Conservation (phyloP, 768 basidiomycete species). For the Boletus vinaceobasis region DNA sequence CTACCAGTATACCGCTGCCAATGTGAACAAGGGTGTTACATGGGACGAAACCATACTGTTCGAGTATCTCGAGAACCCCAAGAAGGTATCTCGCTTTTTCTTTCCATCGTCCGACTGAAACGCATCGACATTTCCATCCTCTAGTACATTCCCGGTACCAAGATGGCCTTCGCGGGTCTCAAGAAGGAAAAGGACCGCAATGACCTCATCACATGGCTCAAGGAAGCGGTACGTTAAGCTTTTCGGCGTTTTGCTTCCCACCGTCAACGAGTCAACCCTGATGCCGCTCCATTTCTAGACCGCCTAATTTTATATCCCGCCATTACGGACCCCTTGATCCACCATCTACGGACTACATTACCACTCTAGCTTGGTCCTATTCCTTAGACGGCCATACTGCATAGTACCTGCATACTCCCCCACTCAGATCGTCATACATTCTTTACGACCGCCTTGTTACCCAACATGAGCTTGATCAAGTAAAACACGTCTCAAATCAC, state of each 20-base stretch:
- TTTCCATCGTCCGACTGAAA: not conserved
- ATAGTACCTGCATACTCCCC: conserved; percentile 24
- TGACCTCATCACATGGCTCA: conserved; percentile 85
- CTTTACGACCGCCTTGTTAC: not conserved
- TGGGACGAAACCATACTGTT: conserved; percentile 92
- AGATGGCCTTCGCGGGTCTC: conserved; percentile 98
- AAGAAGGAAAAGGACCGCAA: conserved; percentile 99
- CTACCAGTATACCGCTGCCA: conserved; percentile 91
- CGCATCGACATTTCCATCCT: not conserved
- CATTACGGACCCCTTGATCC: conserved; percentile 9
- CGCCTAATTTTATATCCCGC: conserved; percentile 22
- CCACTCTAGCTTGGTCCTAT: conserved; percentile 25
- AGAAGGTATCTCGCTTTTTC: conserved; percentile 60
- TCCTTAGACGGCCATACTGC: conserved; percentile 34
- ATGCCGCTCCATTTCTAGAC: conserved; percentile 13
- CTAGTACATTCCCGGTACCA: conserved; percentile 93
- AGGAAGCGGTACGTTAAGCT: conserved; percentile 56
- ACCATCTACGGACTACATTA: conserved; percentile 21
- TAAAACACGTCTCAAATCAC: not conserved
- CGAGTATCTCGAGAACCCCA: conserved; percentile 95
- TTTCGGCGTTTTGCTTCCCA: not conserved
- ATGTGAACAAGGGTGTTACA: conserved; percentile 87
- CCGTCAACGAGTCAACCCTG: not conserved
- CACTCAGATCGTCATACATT: conserved; percentile 28
- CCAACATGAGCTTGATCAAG: not conserved